Base-by-base conservation (phyloP, 1,284 basidiomycete genomes). In the Malassezia brasiliensis region DNA sequence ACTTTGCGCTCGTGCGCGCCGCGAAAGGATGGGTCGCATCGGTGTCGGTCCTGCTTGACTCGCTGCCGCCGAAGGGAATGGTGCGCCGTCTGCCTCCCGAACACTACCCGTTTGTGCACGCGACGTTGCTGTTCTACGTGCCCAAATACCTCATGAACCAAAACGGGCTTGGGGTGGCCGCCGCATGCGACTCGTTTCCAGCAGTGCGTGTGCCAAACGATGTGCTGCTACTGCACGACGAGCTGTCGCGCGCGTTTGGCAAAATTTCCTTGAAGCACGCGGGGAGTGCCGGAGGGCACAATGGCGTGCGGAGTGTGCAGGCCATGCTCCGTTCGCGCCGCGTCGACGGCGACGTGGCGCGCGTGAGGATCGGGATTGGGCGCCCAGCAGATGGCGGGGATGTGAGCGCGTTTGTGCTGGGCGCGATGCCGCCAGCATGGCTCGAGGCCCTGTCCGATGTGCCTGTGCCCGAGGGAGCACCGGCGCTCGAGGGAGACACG, bases 101-200 rank as follows among this genome's bases (percentile, higher is more conserved):
- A n/a, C 42, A 48, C 28, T 57, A 30, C n/a, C 50, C 55, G 34
- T 48, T 52, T 19, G 45, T 52, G 28, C 44, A 47, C 6, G 19
- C 46, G 11, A 42, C 52, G 25, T 5, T 50, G 8, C 8, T 49
- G 15, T 19, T 57, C 11, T 57, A 57, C 30, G 44, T 48, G 2
- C 55, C 55, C 38, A 46, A 47, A 14, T 15, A 48, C 12, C 55
- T 57, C n/a, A 57, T 57, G 55, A 57, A 57, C 14, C 45, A 48
- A 3, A 41, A 38, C 17, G 55, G 55, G 14, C 10, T 6, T 2
- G 55, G 50, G 20, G 45, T 57, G 15, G 38, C 22, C 6, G 50
- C 55, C 0, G 50, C 46, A 8, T 20, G 22, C 12, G 39, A n/a
- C 1, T 12, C 17, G 17, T 36, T 22, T 5, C 45, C 45, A 0